A percentile compares a stretch with the other conserved stretches of the same genome.
Evolutionary conservation across 2,329 filamentous ascomycete species (phyloP).

Genomic region (Rachicladosporium sp.): DNA sequence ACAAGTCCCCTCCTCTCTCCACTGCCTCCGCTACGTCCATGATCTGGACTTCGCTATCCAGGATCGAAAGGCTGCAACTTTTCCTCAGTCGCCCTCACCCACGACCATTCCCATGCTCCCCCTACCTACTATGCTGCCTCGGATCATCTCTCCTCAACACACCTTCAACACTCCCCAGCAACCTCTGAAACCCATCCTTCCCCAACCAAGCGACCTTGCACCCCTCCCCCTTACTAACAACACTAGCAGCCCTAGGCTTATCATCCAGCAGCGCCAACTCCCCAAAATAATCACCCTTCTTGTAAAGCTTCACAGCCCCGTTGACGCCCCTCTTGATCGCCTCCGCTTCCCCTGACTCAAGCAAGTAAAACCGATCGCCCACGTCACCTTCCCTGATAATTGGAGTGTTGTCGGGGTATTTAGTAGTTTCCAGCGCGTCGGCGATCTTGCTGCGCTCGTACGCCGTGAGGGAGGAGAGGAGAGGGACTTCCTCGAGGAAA

Average conservation of each 20-base stretch:
- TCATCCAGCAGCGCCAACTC: slow-evolving; percentile 90
- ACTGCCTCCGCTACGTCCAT: too few species aligned
- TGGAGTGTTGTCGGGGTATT: slow-evolving; percentile 63
- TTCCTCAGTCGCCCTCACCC: background rate
- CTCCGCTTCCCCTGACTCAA: slow-evolving; percentile 77
- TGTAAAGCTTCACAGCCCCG: slow-evolving; percentile 65
- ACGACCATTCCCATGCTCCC: background rate
- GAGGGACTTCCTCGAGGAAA: slow-evolving; percentile 85
- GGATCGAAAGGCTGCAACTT: too few species aligned
- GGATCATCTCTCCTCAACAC: slow-evolving; percentile 75
- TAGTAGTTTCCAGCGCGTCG: slow-evolving; percentile 84
- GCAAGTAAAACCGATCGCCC: slow-evolving; percentile 80
- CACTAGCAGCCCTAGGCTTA: slow-evolving; percentile 78
- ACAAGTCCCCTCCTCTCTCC: too few species aligned
- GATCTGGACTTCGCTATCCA: too few species aligned
- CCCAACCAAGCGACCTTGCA: slow-evolving; percentile 77
- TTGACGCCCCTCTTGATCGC: slow-evolving; percentile 67
- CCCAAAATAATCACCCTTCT: slow-evolving; percentile 92
- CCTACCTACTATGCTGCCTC: slow-evolving; percentile 23
- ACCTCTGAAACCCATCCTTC: slow-evolving; percentile 86
- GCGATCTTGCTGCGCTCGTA: slow-evolving; percentile 98
- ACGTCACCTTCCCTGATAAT: slow-evolving; percentile 90
- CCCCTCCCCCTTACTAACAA: slow-evolving; percentile 72
- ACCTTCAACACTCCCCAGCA: slow-evolving; percentile 84
- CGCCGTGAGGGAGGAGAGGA: slow-evolving; percentile 69